Conservation (phyloP, 768 basidiomycete genomes). For the Collybia mongolica region DNA sequence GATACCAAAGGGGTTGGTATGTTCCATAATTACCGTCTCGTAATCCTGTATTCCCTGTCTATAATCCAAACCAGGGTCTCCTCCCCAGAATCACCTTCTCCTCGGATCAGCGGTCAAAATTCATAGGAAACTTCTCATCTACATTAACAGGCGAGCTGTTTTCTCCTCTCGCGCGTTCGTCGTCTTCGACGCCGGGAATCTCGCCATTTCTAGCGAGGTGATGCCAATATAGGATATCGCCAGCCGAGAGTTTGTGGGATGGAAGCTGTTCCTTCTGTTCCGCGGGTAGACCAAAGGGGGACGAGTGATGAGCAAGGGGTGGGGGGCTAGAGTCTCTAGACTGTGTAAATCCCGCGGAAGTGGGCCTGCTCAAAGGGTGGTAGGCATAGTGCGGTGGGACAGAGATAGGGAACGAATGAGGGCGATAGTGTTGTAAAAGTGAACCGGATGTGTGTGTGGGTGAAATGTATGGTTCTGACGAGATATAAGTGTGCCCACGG, state of each 20-base stretch:
- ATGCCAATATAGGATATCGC: constrained; percentile 75
- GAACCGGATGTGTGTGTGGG: constrained; percentile 7
- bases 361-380: constrained; percentile 13
- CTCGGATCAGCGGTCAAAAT: constrained; percentile 32
- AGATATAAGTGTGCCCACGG: constrained; percentile 12
- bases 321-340: constrained; percentile 13
- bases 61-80: no score
- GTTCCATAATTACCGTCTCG: neutral
- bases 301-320: constrained; percentile 16
- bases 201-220: constrained; percentile 71
- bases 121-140: constrained; percentile 13
- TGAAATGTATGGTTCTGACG: constrained; percentile 10
- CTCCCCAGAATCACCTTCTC: neutral
- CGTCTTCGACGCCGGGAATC: constrained; percentile 66
- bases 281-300: constrained; percentile 24
- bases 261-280: constrained; percentile 40
- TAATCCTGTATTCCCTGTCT: neutral
- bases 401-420: constrained; percentile 16
- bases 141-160: constrained; percentile 11
- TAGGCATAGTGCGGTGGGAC: constrained; percentile 8
- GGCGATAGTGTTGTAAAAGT: constrained; percentile 5
- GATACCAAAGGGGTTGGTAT: no score
- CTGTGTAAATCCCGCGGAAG: constrained; percentile 9
- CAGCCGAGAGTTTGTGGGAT: constrained; percentile 45
- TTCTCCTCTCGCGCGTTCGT: constrained; percentile 49